These are phyloP conservation scores for Pseudogymnoascus sp. DNA, from an alignment of 2,329 filamentous ascomycete species.

Conservation along the genomic window DNA sequence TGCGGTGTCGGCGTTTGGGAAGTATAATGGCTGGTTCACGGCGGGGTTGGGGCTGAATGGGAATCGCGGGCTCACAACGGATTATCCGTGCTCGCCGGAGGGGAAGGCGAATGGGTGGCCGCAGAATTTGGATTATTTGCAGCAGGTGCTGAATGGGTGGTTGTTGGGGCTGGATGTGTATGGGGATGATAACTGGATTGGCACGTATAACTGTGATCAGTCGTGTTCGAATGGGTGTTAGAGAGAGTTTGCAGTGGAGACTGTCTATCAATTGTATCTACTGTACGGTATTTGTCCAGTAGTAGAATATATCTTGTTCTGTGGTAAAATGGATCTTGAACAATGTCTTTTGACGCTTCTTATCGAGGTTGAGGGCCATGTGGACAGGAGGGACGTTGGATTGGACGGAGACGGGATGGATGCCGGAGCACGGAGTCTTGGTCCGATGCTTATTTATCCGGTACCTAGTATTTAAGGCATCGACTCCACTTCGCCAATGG, in stretches of 20 bases:
- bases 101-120: constrained; percentile 25
- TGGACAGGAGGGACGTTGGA: not conserved
- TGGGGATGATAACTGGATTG: constrained; percentile 2
- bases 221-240: not conserved
- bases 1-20: constrained; percentile 27
- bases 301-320: not conserved
- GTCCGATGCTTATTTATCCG: not conserved
- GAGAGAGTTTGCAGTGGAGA: not conserved
- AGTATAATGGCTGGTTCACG: constrained; percentile 32
- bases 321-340: not conserved
- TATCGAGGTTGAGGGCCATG: not conserved
- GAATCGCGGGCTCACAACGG: constrained; percentile 24
- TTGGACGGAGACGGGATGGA: not conserved
- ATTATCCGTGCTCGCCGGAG: constrained; percentile 24
- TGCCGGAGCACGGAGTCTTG: not conserved
- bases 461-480: not conserved
- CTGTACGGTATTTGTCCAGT: not conserved
- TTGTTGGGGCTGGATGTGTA: constrained; percentile 26
- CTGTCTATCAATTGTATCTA: not conserved
- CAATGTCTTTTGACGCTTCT: not conserved
- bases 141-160: constrained; percentile 31
- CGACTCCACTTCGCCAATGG: not conserved
- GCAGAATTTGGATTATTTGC: constrained; percentile 31
- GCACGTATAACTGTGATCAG: constrained; percentile 1
- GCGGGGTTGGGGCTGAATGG: constrained; percentile 24